Evolutionary conservation across 805 yeast genomes (phyloP), one percentile per base, ranked within the genome.

Genomic region (Torulaspora quercuum): DNA sequence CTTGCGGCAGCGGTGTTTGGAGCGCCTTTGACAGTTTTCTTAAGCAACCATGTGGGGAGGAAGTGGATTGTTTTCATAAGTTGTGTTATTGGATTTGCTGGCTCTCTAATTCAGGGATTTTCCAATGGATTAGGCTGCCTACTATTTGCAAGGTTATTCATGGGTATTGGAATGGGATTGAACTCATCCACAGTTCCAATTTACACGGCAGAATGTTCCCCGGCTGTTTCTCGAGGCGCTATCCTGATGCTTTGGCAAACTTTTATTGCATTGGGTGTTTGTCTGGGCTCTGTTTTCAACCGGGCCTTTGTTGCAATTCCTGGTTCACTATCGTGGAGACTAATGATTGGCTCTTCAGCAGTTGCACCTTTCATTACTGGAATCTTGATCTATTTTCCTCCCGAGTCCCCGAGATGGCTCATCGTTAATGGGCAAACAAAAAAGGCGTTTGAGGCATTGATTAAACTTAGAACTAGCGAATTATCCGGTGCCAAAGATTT

Each of bases 131-230:
- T 82, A 77, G 74, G 69, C 49, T 79, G 77, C 44, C 65, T 81
- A 44, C 69, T 80, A 31, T 69, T 81, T 45, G 89, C 85, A 12
- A 74, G 95, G 66, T 75, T 80, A 6, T 36, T 59, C 19, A 48
- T 62, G 22, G 68, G 94, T 48, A 47, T 82, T 32, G 94, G 90
- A 50, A 81, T 78, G 49, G 92, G 92, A 41, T 59, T 81, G 55
- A 76, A 76, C 55, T 80, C 89, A 9, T 76, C 88, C 11, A 79
- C 87, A 23, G 80, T 82, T 37, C 94, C 94, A 11, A 78, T 80
- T 44, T 84, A 83, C 76, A 88, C 81, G 55, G 72, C 89, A 1
- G 95, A 84, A 61, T 72, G 78, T 58, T 73, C 87, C 24, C 74
- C 72, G 40, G 73, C 86, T 8, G 76, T 73, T 44, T 69, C 68